Percentiles rank a stretch among this genome's conserved stretches.
Conservation (phyloP, 2,329 filamentous ascomycete genomes). For the Hypomyces rosellus region DNA sequence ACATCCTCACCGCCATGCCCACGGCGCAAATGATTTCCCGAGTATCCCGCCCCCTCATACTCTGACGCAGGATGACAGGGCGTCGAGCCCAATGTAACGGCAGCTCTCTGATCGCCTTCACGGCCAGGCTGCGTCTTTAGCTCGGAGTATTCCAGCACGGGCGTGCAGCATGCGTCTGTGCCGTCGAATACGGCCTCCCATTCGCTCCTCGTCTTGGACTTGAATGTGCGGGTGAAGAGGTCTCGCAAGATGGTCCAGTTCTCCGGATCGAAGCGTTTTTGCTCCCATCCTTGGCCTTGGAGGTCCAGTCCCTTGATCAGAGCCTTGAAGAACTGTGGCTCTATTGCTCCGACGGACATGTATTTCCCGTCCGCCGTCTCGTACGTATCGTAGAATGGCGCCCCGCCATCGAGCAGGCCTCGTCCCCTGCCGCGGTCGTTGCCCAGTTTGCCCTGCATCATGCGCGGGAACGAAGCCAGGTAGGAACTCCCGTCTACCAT, state of each 20-base stretch:
- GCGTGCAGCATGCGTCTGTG: constrained; percentile 89
- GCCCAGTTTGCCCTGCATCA: constrained; percentile 55
- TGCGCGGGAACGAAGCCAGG: constrained; percentile 69
- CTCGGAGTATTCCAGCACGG: constrained; percentile 71
- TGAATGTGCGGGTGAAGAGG: constrained; percentile 59
- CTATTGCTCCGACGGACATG: constrained; percentile 85
- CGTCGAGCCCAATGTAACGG: constrained; percentile 61
- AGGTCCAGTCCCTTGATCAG: constrained; percentile 64
- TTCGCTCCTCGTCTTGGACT: constrained; percentile 61
- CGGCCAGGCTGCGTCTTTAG: constrained; percentile 45
- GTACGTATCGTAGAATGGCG: constrained; percentile 86
- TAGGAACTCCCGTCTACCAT: constrained; percentile 91
- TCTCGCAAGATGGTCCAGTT: constrained; percentile 63
- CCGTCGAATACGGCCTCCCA: constrained; percentile 87
- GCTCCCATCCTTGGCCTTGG: constrained; percentile 40
- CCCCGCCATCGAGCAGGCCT: constrained; percentile 77
- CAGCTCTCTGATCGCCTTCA: constrained; percentile 64
- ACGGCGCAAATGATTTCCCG: constrained; percentile 49
- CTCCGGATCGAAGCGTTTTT: constrained; percentile 49
- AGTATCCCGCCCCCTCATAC: constrained; percentile 53
- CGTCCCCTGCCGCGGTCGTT: constrained; percentile 61
- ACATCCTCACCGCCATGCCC: constrained; percentile 68
- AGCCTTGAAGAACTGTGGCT: constrained; percentile 73
- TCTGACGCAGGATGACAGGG: constrained; percentile 41
- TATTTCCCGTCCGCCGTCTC: constrained; percentile 72